Evolutionary conservation across 2,329 filamentous ascomycete species (phyloP).

Genomic region (Phoma sp.): DNA sequence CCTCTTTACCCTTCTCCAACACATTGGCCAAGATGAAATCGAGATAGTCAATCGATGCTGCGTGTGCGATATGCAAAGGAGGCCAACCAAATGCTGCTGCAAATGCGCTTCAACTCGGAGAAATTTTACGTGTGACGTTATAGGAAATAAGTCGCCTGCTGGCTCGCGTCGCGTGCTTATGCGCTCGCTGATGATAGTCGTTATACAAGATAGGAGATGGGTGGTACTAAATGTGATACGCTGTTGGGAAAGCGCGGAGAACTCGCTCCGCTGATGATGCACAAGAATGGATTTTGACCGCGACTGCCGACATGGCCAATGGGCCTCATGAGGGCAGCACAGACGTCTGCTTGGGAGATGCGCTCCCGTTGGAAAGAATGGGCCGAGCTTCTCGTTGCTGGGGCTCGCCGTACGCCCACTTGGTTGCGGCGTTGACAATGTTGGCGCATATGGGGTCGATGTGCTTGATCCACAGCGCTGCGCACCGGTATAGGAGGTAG

Average conservation of each 20-base stretch:
- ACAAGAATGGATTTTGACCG: slow-evolving; percentile 14
- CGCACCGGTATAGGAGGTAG: slow-evolving; percentile 44
- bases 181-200: slow-evolving; percentile 1
- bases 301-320: background rate
- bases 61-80: slow-evolving; percentile 3
- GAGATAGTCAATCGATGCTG: background rate
- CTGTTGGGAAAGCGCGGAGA: slow-evolving; percentile 7
- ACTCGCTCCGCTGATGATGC: slow-evolving; percentile 16
- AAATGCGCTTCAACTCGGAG: background rate
- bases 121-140: background rate
- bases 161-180: background rate
- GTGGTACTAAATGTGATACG: slow-evolving; percentile 14
- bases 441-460: slow-evolving; percentile 46
- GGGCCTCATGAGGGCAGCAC: slow-evolving; percentile 31
- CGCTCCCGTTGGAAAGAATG: slow-evolving; percentile 28
- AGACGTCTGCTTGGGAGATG: slow-evolving; percentile 21
- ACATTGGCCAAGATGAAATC: background rate
- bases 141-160: background rate
- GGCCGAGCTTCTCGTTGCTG: slow-evolving; percentile 25
- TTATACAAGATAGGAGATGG: slow-evolving; percentile 9
- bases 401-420: slow-evolving; percentile 43
- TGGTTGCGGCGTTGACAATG: slow-evolving; percentile 38
- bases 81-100: slow-evolving; percentile 3
- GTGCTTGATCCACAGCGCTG: slow-evolving; percentile 42
- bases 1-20: background rate